phyloP scores from a whole-genome alignment of 306 rosid genomes.

The Malus sieversii region DNA sequence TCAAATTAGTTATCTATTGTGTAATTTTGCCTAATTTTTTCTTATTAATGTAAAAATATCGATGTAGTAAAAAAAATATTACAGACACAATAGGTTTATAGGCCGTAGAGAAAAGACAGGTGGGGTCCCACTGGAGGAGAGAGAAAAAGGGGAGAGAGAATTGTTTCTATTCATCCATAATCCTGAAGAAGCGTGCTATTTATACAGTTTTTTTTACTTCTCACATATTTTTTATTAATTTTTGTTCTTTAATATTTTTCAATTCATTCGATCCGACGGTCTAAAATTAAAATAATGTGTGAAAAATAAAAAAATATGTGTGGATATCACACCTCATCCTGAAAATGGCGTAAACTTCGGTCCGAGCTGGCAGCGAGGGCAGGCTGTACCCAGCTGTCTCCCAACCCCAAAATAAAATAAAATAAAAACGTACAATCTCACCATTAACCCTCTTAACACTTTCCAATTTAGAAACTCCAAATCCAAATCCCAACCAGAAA shows the following conservation, averaged over 20 bases:
- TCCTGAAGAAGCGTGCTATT: background rate
- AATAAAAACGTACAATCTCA: background rate
- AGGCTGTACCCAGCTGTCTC: slow-evolving; percentile 13
- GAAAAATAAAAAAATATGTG: too few relatives aligned
- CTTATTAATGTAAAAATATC: too few relatives aligned
- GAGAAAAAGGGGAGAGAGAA: background rate
- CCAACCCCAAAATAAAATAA: background rate
- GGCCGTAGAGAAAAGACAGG: too few relatives aligned
- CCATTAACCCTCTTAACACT: background rate
- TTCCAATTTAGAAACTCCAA: background rate
- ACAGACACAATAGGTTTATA: too few relatives aligned
- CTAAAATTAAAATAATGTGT: too few relatives aligned
- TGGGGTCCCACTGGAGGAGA: background rate
- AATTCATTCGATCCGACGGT: too few relatives aligned
- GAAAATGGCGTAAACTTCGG: background rate
- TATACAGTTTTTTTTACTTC: too few relatives aligned
- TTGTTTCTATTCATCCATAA: background rate
- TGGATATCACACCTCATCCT: background rate
- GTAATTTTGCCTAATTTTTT: too few relatives aligned
- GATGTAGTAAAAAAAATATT: too few relatives aligned
- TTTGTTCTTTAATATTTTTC: too few relatives aligned
- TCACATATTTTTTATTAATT: too few relatives aligned
- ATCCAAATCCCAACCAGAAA: background rate
- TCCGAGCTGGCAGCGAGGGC: slow-evolving; percentile 3
- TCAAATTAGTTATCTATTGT: too few relatives aligned